Evolutionary conservation across 2,329 filamentous ascomycete genomes (phyloP).

Genomic region (Talaromyces sp.): DNA sequence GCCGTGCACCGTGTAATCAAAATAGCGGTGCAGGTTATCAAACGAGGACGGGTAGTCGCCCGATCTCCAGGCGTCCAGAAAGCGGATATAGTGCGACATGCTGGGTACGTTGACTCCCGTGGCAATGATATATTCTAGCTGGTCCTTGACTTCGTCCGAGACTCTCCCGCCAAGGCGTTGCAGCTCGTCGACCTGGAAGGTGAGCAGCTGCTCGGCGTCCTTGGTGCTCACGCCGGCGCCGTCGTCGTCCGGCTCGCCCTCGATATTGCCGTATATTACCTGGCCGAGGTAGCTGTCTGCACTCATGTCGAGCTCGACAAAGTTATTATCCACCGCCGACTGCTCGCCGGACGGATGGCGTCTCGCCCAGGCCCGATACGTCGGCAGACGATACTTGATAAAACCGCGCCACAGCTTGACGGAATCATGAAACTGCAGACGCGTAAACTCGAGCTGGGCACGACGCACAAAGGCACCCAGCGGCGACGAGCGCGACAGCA

Average conservation of each 20-base stretch:
- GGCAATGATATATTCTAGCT: conserved; percentile 64
- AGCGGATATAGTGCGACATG: conserved; percentile 73
- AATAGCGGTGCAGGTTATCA: conserved; percentile 88
- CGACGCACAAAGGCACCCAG: conserved; percentile 76
- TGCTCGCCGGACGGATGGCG: conserved; percentile 44
- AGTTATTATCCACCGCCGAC: conserved; percentile 58
- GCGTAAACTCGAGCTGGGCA: conserved; percentile 71
- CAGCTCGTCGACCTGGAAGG: conserved; percentile 84
- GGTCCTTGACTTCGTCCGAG: conserved; percentile 66
- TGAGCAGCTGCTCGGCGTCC: conserved; percentile 74
- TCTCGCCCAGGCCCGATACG: conserved; percentile 57
- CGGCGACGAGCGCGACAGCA: conserved; percentile 68
- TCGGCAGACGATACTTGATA: conserved; percentile 73
- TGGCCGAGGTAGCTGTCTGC: conserved; percentile 43
- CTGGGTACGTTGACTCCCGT: conserved; percentile 67
- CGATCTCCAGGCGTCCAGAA: conserved; percentile 86
- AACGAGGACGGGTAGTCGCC: conserved; percentile 88
- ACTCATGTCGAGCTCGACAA: conserved; percentile 57
- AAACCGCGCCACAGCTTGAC: conserved; percentile 78
- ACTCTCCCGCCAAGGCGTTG: conserved; percentile 79
- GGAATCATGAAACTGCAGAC: conserved; percentile 74
- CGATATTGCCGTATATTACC: conserved; percentile 48
- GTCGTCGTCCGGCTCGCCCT: conserved; percentile 34
- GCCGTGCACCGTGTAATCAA: conserved; percentile 91
- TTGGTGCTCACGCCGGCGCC: conserved; percentile 61